Conservation (phyloP, 2,329 filamentous ascomycete species). For the Colletotrichum nymphaeae region DNA sequence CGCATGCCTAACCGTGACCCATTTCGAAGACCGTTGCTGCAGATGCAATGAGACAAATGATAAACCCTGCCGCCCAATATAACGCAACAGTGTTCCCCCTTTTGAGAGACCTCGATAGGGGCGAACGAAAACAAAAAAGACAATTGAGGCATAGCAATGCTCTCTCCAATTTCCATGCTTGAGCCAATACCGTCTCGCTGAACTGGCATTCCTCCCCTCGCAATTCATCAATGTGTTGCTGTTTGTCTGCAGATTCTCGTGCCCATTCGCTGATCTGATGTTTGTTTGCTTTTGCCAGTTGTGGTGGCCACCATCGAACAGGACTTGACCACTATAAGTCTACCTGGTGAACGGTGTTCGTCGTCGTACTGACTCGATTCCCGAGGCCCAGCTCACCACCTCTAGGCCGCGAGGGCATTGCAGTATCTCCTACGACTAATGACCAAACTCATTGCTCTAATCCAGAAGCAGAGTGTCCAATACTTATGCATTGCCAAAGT, state of each 20-base stretch:
- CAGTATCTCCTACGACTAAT: not conserved
- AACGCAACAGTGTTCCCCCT: conserved; percentile 14
- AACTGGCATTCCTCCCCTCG: no score
- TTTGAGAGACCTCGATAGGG: conserved; percentile 5
- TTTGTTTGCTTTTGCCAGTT: not conserved
- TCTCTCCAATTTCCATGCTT: conserved; percentile 7
- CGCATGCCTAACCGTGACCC: conserved; percentile 33
- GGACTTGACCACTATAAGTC: not conserved
- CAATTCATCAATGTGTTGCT: conserved; percentile 4
- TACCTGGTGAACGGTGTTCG: conserved; percentile 8
- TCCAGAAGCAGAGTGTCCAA: conserved; percentile 34
- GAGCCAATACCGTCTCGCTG: not conserved
- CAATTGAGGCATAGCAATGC: conserved; percentile 5
- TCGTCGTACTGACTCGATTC: conserved; percentile 19
- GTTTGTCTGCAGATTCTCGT: not conserved
- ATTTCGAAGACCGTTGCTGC: conserved; percentile 33
- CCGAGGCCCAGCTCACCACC: not conserved
- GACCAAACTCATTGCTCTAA: not conserved
- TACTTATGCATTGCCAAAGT: conserved; percentile 12
- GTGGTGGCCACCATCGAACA: not conserved
- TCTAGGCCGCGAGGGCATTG: not conserved
- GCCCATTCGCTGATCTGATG: not conserved
- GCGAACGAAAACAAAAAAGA: conserved; percentile 7
- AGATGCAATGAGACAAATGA: conserved; percentile 35
- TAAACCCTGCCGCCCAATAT: conserved; percentile 28